A percentile compares a stretch with the other conserved stretches of the same genome.
These are phyloP conservation scores for Globisporangium middletonii DNA, from an alignment of 352 stramenopile genomes.

Conservation along the genomic window DNA sequence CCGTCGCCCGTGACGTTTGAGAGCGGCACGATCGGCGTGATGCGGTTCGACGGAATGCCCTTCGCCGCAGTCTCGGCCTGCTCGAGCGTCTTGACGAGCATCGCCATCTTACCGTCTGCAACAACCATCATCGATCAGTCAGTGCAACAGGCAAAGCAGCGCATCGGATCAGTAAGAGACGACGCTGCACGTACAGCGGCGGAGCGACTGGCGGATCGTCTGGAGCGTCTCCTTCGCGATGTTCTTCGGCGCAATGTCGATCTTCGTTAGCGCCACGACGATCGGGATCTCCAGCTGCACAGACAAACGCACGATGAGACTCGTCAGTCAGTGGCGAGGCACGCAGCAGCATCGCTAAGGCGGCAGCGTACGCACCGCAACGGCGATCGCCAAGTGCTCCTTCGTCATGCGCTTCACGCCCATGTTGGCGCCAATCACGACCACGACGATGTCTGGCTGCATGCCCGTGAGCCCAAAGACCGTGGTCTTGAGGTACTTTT, in stretches of 20 bases:
- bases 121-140: not conserved
- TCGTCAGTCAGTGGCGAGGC: too few species aligned
- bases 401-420: slow-evolving; percentile 93
- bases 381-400: slow-evolving; percentile 91
- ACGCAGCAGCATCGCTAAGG: not conserved
- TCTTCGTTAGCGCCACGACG: slow-evolving; percentile 93
- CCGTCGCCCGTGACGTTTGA: slow-evolving; percentile 97
- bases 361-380: slow-evolving; percentile 41
- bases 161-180: too few species aligned
- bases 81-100: slow-evolving; percentile 87
- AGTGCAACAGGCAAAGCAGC: slow-evolving; percentile 5
- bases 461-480: slow-evolving; percentile 98
- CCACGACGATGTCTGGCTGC: slow-evolving; percentile 93
- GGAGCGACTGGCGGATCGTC: slow-evolving; percentile 83
- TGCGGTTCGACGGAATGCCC: slow-evolving; percentile 84
- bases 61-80: slow-evolving; percentile 86
- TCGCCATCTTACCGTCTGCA: slow-evolving; percentile 89
- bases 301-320: not conserved
- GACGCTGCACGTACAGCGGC: slow-evolving; percentile 39
- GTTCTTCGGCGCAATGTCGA: slow-evolving; percentile 92
- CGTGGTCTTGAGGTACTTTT: slow-evolving; percentile 99
- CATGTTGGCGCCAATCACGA: slow-evolving; percentile 93
- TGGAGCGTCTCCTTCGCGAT: slow-evolving; percentile 90
- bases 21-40: slow-evolving; percentile 96
- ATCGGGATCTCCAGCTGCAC: slow-evolving; percentile 87